Evolutionary conservation across 1,139 yeast species (phyloP), one percentile per base, ranked within the genome.

Genomic region (Debaryomyces robertsiae): DNA sequence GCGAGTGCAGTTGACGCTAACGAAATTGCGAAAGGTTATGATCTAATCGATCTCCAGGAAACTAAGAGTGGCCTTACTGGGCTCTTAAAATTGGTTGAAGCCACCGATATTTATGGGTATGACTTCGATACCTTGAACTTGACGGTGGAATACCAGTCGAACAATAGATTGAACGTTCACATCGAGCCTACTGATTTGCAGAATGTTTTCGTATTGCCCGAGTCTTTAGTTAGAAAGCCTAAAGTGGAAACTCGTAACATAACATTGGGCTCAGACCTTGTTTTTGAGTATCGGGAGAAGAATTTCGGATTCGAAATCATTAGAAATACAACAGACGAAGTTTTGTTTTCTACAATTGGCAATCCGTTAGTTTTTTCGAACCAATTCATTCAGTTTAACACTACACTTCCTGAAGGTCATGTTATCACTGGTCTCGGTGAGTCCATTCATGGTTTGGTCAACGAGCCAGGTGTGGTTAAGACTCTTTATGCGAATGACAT

Each of bases 401-500:
- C 66, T 18, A 37, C 53, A 6, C 48, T 62, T 30, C 66, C 67
- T 2, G 33, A 49, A 29, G 57, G 52, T 11, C 63, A 63, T 43
- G 48, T 52, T 15, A 48, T 61, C 19, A 52, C 58, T 28, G 69
- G 69, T 2, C 49, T 64, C 10, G 69, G 69, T 18, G 69, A 64
- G 42, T 52, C 62, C 2, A 54, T 64, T 36, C 63, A 57, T 32
- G 65, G 64, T 2, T 56, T 57, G 17, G 46, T 56, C 25, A 54
- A 57, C 42, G 48, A 44, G 28, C 66, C 64, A 2, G 64, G 61
- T 32, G 52, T 55, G 3, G 63, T 53, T 50, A 66, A 45, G 46
- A 61, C 57, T 38, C 50, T 56, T 32, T 56, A 32, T 34, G 57
- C 58, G 9, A 54, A 54, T 43, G 60, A 55, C 40, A 53, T 44